Percentiles rank a stretch among this genome's conserved stretches.
phyloP scores from a whole-genome alignment of 169 alveolate genomes.

The Amoebophrya sp. region DNA sequence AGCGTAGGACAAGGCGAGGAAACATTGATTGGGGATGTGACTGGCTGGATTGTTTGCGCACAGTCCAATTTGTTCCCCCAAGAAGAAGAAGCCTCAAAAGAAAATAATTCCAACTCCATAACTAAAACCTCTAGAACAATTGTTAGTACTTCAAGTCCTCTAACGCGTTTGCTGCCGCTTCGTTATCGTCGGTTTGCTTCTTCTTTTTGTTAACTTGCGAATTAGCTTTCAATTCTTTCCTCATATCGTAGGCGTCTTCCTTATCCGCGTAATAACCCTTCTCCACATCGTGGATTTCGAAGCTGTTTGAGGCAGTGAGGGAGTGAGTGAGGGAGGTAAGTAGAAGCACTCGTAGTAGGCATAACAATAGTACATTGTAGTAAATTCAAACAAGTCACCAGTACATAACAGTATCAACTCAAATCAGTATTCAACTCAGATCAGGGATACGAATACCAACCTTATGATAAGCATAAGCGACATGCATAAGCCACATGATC shows the following conservation, averaged over 20 bases:
- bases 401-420: too few species aligned
- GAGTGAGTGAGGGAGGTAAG: too few species aligned
- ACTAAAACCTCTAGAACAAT: too few species aligned
- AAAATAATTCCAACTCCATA: neutral
- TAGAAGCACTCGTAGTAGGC: too few species aligned
- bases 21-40: neutral
- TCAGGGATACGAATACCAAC: too few species aligned
- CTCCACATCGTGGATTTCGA: slow-evolving; percentile 41
- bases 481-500: too few species aligned
- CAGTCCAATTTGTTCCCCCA: neutral
- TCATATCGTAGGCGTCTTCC: slow-evolving; percentile 54
- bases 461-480: too few species aligned
- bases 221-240: slow-evolving; percentile 26
- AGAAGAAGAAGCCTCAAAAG: neutral
- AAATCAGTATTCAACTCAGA: too few species aligned
- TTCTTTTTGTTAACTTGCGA: neutral
- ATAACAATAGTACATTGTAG: too few species aligned
- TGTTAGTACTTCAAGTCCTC: neutral
- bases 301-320: too few species aligned
- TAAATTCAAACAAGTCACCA: too few species aligned
- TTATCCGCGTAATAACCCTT: slow-evolving; percentile 51
- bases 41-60: neutral
- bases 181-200: neutral
- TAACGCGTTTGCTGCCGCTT: neutral
- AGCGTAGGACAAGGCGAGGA: neutral